Evolutionary conservation across 768 basidiomycete genomes (phyloP).

Genomic region (Hericium erinaceus): DNA sequence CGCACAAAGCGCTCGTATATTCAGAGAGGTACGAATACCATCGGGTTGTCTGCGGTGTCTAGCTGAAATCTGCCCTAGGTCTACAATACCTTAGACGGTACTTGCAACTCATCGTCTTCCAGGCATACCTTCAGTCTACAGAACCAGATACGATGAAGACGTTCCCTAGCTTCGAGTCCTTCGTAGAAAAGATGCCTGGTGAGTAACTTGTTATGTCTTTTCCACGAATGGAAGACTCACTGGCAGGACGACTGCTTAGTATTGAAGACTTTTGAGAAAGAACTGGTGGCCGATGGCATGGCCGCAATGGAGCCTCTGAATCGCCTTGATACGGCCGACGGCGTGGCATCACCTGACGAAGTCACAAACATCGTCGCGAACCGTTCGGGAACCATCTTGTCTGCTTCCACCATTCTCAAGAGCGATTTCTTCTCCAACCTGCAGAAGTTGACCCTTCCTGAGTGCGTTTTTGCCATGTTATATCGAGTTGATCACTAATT

Average conservation of each 20-base stretch:
- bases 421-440: conserved; percentile 90
- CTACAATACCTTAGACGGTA: conserved; percentile 77
- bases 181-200: conserved; percentile 82
- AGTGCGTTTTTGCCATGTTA: conserved; percentile 39
- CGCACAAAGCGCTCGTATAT: conserved; percentile 55
- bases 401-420: conserved; percentile 89
- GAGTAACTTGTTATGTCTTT: conserved; percentile 41
- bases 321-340: conserved; percentile 54
- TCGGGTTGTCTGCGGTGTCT: neutral
- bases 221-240: conserved; percentile 42
- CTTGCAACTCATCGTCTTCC: conserved; percentile 81
- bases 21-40: conserved; percentile 49
- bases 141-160: conserved; percentile 72
- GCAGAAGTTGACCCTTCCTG: conserved; percentile 94
- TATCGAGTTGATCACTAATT: neutral
- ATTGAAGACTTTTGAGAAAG: conserved; percentile 92
- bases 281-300: conserved; percentile 69
- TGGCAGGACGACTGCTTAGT: conserved; percentile 34
- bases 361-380: conserved; percentile 79
- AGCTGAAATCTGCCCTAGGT: conserved; percentile 30
- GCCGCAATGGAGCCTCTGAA: conserved; percentile 78
- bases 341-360: conserved; percentile 83
- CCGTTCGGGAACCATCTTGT: conserved; percentile 78
- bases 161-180: conserved; percentile 71
- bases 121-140: conserved; percentile 78